A percentile compares a stretch with the other conserved stretches of the same genome.
Conservation (phyloP, 1,284 basidiomycete species). For the Ceratobasidium sp. region DNA sequence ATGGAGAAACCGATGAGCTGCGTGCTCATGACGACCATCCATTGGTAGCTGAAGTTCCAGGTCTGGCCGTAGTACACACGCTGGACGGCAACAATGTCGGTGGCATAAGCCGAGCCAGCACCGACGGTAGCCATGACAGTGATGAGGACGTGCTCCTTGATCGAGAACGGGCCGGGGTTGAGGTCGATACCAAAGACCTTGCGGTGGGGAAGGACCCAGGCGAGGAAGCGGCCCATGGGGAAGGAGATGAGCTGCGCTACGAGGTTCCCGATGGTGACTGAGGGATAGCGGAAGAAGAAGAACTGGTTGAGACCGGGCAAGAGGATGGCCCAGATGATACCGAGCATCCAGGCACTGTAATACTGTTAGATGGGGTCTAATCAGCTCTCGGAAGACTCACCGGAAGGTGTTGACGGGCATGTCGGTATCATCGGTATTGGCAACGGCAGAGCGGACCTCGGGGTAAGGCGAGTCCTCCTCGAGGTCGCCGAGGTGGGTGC, state of each 20-base stretch:
- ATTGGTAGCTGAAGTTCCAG: conserved; percentile 50
- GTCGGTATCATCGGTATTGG: conserved; percentile 49
- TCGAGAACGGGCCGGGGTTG: conserved; percentile 77
- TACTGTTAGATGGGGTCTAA: not conserved
- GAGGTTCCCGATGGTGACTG: conserved; percentile 50
- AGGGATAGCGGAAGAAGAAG: conserved; percentile 52
- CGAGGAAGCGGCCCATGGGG: conserved; percentile 62
- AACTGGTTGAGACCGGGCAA: conserved; percentile 57
- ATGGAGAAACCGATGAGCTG: conserved; percentile 75
- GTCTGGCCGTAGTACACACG: conserved; percentile 60
- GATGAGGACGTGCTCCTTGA: conserved; percentile 68
- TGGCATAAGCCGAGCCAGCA: conserved; percentile 47
- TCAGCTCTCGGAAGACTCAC: conserved; percentile 17
- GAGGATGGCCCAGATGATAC: conserved; percentile 58
- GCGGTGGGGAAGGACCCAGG: conserved; percentile 58
- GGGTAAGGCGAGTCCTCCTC: not conserved
- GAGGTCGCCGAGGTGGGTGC: conserved; percentile 1
- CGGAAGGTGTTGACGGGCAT: conserved; percentile 51
- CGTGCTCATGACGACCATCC: conserved; percentile 67
- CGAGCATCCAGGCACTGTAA: conserved; percentile 50
- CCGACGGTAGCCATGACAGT: conserved; percentile 50
- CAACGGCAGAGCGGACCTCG: conserved; percentile 51
- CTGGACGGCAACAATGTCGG: conserved; percentile 68
- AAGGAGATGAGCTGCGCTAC: conserved; percentile 53
- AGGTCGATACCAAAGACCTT: conserved; percentile 58